Evolutionary conservation across 495 filamentous ascomycete species (phyloP), one percentile per base, ranked within the genome.

Genomic region (Penicillium roqueforti): DNA sequence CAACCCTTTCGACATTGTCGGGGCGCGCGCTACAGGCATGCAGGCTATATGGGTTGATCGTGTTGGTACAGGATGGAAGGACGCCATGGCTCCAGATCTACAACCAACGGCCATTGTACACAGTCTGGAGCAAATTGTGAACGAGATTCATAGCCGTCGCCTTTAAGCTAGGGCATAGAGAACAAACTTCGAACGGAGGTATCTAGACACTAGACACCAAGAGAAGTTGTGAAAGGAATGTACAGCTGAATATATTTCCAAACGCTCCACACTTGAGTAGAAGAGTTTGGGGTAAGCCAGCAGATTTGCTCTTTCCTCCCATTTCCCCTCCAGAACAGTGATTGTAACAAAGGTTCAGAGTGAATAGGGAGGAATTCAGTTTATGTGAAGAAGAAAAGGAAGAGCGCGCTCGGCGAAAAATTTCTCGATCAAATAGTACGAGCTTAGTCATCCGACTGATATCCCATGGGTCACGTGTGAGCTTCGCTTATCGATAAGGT

Each of bases 1-100:
- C 6, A 96, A 93, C 65, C 85, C 89, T 6, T 95, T 95, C 65
- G 90, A 95, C 63, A 72, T 89, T n/a, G 78, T 73, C 2, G 76
- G 77, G 6, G 72, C 75, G 14, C 66, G 68, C 38, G 65, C 51
- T 18, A 60, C 65, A 18, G 77, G 75, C 0, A 65, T 92, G 71
- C 74, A 78, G 56, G 80, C 85, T 16, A 81, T 78, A 9, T 92
- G 89, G 84, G 80, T 91, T 14, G 87, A 91, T 69, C 70, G 86
- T 7, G 67, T 56, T 6, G 74, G 77, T 1, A 42, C 32, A 8
- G 72, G 73, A 34, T 79, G 76, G 76, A 55, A 58, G 39, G 76
- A 78, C 60, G 50, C 51, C 5, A 60, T 56, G 0, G 43, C 47
- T 25, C 70, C 69, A 7, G 49, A 53, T 6, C 48, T 71, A 46